Percentiles rank a stretch among this genome's conserved stretches.
Conservation (phyloP, 441 rosid species). For the Melastoma candidum region DNA sequence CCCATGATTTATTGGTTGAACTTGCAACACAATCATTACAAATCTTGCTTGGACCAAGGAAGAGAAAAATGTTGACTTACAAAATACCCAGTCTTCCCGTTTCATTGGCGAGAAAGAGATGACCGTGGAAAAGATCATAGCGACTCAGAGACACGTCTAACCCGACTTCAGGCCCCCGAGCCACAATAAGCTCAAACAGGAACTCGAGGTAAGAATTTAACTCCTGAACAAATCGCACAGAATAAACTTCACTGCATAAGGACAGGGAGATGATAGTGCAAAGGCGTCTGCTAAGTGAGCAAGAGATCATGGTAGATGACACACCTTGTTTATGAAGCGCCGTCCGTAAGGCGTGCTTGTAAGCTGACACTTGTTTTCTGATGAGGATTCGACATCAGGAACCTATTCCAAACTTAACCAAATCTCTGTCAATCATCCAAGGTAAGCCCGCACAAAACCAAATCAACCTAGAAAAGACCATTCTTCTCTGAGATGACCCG, state of each 20-base stretch:
- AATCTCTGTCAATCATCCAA: not conserved
- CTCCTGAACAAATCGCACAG: no score
- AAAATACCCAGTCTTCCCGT: conserved; percentile 71
- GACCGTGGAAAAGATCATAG: conserved; percentile 85
- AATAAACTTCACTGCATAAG: no score
- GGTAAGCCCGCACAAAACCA: not conserved
- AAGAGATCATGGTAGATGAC: not conserved
- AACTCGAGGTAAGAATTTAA: conserved; percentile 47
- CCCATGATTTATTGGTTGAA: not conserved
- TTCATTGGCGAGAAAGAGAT: conserved; percentile 47
- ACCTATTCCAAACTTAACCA: conserved; percentile 29
- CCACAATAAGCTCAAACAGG: conserved; percentile 59
- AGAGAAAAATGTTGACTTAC: conserved; percentile 30
- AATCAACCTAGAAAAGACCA: not conserved
- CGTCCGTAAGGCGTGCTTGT: conserved; percentile 75
- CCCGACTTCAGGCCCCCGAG: conserved; percentile 59
- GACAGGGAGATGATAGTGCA: no score
- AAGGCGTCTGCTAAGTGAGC: no score
- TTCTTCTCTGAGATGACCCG: no score
- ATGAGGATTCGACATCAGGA: conserved; percentile 51
- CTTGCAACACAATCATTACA: not conserved
- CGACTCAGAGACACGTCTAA: conserved; percentile 49
- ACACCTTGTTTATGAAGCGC: conserved; percentile 60
- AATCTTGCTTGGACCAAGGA: not conserved
- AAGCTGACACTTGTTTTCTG: conserved; percentile 38